Conservation (phyloP, 441 rosid genomes). For the Erysimum pusillum region DNA sequence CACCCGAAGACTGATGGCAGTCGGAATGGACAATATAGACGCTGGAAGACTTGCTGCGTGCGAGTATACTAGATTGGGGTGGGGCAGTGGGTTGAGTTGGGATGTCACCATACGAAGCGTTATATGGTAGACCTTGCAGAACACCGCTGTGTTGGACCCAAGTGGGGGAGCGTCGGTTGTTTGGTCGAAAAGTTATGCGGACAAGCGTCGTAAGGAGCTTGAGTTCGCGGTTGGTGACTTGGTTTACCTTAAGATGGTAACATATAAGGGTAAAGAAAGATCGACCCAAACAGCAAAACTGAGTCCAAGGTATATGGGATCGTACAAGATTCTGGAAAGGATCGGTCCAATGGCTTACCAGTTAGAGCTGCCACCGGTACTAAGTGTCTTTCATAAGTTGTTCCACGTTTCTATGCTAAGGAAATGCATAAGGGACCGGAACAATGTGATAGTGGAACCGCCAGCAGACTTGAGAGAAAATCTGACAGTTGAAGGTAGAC, state of each 20-base stretch:
- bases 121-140: background rate
- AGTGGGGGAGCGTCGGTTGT: background rate
- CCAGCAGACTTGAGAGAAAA: background rate
- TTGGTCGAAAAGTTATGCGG: background rate
- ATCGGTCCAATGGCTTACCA: background rate
- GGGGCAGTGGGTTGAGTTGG: background rate
- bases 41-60: background rate
- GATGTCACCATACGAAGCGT: background rate
- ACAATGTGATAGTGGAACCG: background rate
- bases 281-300: no score
- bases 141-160: background rate
- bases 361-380: background rate
- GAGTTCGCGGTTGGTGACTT: background rate
- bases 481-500: background rate
- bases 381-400: background rate
- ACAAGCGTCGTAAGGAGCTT: background rate
- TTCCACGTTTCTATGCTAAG: background rate
- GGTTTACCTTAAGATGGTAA: background rate
- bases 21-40: background rate
- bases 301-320: background rate
- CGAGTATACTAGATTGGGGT: background rate
- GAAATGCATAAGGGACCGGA: background rate
- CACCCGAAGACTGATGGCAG: background rate
- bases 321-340: background rate
- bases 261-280: background rate